Base-by-base conservation (phyloP, 139 green algal genomes). In the Deuterostichococcus epilithicus region DNA sequence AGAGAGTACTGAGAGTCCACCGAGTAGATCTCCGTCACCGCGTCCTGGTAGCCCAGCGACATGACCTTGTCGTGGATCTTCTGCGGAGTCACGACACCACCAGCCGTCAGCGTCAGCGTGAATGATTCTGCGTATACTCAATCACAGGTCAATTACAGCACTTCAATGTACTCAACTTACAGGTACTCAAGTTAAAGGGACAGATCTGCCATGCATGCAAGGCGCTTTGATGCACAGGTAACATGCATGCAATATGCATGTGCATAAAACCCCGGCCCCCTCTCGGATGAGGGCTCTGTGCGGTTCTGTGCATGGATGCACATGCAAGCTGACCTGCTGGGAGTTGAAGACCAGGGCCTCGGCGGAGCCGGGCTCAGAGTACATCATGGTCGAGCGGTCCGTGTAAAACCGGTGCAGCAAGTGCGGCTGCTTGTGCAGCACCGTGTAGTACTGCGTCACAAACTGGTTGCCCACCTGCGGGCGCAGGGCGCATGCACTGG, bases 391-490 rank as follows among this genome's bases (percentile, higher is more conserved):
- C 58, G 86, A 92, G 69, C 78, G 76, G 72, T 97, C 90, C 39
- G 87, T 93, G 81, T 97, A 97, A 75, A 97, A 97, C 3, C 88
- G 84, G 80, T 95, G 83, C 70, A 96, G 68, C 58, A 90, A 82
- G 69, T 86, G 78, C 1, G 94, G 89, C 2, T 80, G 80, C 33
- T 88, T 86, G 18, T 87, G 81, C 52, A 97, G 73, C 15, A 97
- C 88, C 1, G 87, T 89, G 73, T 97, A 97, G 69, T 92, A 97
- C 70, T 97, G 93, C 6, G 80, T 82, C 8, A 95, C 86, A 70
- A 97, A 97, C 74, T 94, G 84, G 32, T 90, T 89, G 26, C 86
- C 93, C 13, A 97, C 92, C 89, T 90, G 79, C 60, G 45, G n/a
- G n/a, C n/a, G 65, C 0, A 6, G 32, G 13, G 30, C n/a, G n/a